phyloP scores from a whole-genome alignment of 805 yeast species.

The Metschnikowia cerradonensis region DNA sequence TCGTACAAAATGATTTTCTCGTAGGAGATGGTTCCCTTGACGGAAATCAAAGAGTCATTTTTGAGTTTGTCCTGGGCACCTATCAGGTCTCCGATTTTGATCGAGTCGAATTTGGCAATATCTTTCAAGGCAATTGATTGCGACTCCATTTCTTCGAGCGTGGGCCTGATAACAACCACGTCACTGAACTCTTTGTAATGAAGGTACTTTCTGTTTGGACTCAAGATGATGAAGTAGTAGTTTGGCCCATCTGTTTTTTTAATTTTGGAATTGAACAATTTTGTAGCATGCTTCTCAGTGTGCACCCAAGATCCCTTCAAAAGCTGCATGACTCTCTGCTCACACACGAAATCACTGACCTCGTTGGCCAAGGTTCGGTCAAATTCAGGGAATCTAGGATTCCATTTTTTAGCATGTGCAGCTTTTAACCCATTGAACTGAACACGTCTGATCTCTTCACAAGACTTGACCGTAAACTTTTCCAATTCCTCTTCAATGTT shows the following conservation, averaged over 20 bases:
- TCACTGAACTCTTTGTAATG: constrained; percentile 56
- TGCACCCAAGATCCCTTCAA: constrained; percentile 82
- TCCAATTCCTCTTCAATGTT: constrained; percentile 45
- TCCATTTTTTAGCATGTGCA: constrained; percentile 41
- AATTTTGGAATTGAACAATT: constrained; percentile 17
- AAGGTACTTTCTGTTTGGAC: constrained; percentile 61
- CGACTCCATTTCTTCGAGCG: constrained; percentile 55
- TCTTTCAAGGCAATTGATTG: constrained; percentile 48
- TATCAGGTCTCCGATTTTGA: constrained; percentile 41
- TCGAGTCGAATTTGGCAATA: constrained; percentile 48
- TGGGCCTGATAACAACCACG: constrained; percentile 47
- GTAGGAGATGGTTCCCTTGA: constrained; percentile 54
- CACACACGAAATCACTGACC: constrained; percentile 66
- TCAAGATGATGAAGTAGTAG: constrained; percentile 54
- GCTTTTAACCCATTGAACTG: constrained; percentile 48
- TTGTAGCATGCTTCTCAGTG: constrained; percentile 50
- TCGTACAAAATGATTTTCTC: constrained; percentile 52
- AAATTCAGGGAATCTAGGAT: constrained; percentile 43
- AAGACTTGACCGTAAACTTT: constrained; percentile 37
- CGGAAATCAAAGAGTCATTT: constrained; percentile 45
- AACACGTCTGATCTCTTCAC: constrained; percentile 47
- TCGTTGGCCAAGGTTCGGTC: constrained; percentile 49
- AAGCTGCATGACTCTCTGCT: constrained; percentile 67
- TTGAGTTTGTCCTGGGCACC: constrained; percentile 42
- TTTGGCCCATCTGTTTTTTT: constrained; percentile 24